A percentile compares a stretch with the other conserved stretches of the same genome.
These are phyloP conservation scores for Kwoniella europaea DNA, from an alignment of 768 basidiomycete species.

Conservation along the genomic window DNA sequence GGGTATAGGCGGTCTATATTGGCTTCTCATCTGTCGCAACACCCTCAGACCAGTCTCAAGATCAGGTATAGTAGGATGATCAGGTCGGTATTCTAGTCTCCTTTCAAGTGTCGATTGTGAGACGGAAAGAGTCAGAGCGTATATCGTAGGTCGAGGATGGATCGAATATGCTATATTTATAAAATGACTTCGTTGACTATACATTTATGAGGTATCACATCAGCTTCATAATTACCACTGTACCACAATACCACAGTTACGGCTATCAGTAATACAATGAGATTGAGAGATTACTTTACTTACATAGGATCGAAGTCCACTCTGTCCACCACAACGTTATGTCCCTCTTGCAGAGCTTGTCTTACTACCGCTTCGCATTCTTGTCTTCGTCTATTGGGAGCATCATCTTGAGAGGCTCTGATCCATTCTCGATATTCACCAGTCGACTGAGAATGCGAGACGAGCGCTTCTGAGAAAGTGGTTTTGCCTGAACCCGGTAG, in stretches of 20 bases:
- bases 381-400: slow-evolving; percentile 45
- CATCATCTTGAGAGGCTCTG: slow-evolving; percentile 57
- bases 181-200: slow-evolving; percentile 55
- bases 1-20: slow-evolving; percentile 39
- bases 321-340: slow-evolving; percentile 55
- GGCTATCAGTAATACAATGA: not conserved
- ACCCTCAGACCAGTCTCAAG: slow-evolving; percentile 46
- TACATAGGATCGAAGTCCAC: slow-evolving; percentile 54
- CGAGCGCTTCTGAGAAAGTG: slow-evolving; percentile 45
- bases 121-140: slow-evolving; percentile 33
- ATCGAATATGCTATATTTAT: slow-evolving; percentile 39
- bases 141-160: slow-evolving; percentile 29
- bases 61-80: slow-evolving; percentile 53
- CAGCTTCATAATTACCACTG: not conserved
- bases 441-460: not conserved
- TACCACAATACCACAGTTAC: too few species aligned
- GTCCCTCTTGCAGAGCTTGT: slow-evolving; percentile 34
- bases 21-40: slow-evolving; percentile 44
- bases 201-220: not conserved
- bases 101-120: slow-evolving; percentile 34
- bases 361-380: slow-evolving; percentile 50
- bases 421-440: slow-evolving; percentile 42
- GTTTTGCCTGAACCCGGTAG: slow-evolving; percentile 56
- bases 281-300: slow-evolving; percentile 20
- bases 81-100: slow-evolving; percentile 35